These are phyloP conservation scores for Colletotrichum paranaense DNA, from an alignment of 2,329 filamentous ascomycete species.

Conservation along the genomic window DNA sequence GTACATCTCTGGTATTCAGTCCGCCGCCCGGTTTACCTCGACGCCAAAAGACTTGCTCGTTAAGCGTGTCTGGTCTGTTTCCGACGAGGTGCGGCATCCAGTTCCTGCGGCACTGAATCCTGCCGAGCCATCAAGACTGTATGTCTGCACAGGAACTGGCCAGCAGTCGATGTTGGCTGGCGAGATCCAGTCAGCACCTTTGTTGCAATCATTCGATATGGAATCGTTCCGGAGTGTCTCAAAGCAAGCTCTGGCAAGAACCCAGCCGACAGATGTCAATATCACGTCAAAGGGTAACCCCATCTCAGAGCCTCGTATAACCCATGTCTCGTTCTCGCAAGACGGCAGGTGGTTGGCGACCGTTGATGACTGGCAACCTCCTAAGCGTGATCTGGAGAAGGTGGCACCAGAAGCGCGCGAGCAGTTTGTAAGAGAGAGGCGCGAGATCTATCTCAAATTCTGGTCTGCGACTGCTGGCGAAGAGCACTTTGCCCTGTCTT, in stretches of 20 bases:
- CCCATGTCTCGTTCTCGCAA: constrained; percentile 77
- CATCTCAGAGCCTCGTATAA: constrained; percentile 83
- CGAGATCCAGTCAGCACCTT: constrained; percentile 62
- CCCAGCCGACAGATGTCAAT: constrained; percentile 86
- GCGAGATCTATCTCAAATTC: constrained; percentile 89
- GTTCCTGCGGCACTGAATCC: constrained; percentile 74
- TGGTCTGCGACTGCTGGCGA: constrained; percentile 76
- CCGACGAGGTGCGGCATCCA: constrained; percentile 56
- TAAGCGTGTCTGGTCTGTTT: constrained; percentile 59
- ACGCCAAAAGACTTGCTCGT: constrained; percentile 65
- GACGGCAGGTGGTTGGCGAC: constrained; percentile 93
- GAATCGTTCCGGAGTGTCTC: constrained; percentile 79
- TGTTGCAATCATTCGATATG: constrained; percentile 89
- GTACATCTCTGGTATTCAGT: constrained; percentile 86
- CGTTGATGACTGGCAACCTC: constrained; percentile 89
- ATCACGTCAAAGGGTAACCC: constrained; percentile 76
- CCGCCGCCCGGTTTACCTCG: constrained; percentile 61
- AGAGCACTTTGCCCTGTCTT: constrained; percentile 78
- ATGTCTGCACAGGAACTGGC: constrained; percentile 74
- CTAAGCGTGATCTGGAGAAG: constrained; percentile 72
- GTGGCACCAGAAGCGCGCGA: constrained; percentile 48
- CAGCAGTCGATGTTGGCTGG: constrained; percentile 67
- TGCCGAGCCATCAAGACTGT: constrained; percentile 69
- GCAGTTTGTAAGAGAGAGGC: constrained; percentile 62
- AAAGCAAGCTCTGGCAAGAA: constrained; percentile 90